Conservation (phyloP, 1,139 yeast genomes). For the Debaryomyces singareniensis region DNA sequence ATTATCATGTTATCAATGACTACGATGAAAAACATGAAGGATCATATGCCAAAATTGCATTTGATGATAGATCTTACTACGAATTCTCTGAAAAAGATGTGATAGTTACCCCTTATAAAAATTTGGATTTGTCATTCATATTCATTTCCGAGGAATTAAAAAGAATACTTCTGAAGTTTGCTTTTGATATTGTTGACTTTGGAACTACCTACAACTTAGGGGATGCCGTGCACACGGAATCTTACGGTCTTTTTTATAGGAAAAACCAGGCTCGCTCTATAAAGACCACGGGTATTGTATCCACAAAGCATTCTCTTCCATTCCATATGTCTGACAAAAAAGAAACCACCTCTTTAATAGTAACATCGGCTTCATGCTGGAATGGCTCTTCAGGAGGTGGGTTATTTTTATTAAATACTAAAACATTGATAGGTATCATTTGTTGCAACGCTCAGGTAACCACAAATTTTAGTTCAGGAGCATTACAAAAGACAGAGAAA, state of each 20-base stretch:
- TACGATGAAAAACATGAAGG: conserved; percentile 8
- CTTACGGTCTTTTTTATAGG: conserved; percentile 50
- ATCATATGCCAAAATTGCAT: conserved; percentile 6
- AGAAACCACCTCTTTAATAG: conserved; percentile 29
- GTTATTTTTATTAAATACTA: conserved; percentile 26
- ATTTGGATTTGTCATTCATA: conserved; percentile 34
- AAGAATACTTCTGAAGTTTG: conserved; percentile 1
- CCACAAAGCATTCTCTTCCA: conserved; percentile 16
- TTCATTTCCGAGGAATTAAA: conserved; percentile 12
- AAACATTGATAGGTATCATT: conserved; percentile 47
- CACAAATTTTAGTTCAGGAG: conserved; percentile 9
- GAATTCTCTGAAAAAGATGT: conserved; percentile 9
- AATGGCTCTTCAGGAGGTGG: conserved; percentile 78
- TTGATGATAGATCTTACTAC: conserved; percentile 5
- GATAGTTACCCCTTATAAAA: conserved; percentile 20
- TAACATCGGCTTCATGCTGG: conserved; percentile 64
- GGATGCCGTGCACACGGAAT: conserved; percentile 39
- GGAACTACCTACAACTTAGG: conserved; percentile 17
- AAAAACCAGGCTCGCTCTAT: conserved; percentile 28
- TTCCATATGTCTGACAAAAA: conserved; percentile 5
- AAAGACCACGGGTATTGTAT: conserved; percentile 38
- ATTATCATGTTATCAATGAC: conserved; percentile 29
- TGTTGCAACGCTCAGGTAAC: conserved; percentile 54
- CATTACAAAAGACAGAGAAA: conserved; percentile 15
- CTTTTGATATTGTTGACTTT: conserved; percentile 6